Evolutionary conservation across 257 asterid species (phyloP).

Genomic region (Mitragyna speciosa): DNA sequence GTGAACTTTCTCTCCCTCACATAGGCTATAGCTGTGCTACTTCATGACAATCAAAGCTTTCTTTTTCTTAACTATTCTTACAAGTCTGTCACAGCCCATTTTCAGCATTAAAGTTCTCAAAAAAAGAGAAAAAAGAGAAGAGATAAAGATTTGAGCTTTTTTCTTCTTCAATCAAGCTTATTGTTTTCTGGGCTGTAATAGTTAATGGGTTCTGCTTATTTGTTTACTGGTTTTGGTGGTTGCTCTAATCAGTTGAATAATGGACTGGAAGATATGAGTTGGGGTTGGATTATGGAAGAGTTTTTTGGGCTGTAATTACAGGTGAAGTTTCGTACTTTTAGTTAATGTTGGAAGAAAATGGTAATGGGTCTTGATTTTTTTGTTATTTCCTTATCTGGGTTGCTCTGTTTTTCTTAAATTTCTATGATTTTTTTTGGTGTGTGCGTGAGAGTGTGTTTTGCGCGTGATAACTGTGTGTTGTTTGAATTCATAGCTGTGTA

Average conservation of each 20-base stretch:
- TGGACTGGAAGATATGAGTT: background rate
- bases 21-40: conserved; percentile 16
- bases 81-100: conserved; percentile 16
- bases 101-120: conserved; percentile 16
- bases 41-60: conserved; percentile 46
- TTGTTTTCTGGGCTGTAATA: conserved; percentile 13
- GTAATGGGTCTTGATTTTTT: conserved; percentile 31
- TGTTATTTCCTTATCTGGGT: conserved; percentile 22
- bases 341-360: conserved; percentile 18
- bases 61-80: conserved; percentile 47
- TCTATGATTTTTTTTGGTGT: background rate
- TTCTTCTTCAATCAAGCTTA: conserved; percentile 25
- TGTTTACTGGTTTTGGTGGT: conserved; percentile 25
- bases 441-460: background rate
- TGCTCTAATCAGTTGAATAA: background rate
- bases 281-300: conserved; percentile 26
- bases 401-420: conserved; percentile 13
- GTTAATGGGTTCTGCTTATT: conserved; percentile 29
- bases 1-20: background rate
- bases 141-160: conserved; percentile 25
- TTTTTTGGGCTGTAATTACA: conserved; percentile 24
- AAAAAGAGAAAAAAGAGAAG: background rate
- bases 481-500: background rate
- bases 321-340: conserved; percentile 23
- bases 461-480: background rate